Conservation (phyloP, 2,329 filamentous ascomycete genomes). For the Calonectria henricotiae region DNA sequence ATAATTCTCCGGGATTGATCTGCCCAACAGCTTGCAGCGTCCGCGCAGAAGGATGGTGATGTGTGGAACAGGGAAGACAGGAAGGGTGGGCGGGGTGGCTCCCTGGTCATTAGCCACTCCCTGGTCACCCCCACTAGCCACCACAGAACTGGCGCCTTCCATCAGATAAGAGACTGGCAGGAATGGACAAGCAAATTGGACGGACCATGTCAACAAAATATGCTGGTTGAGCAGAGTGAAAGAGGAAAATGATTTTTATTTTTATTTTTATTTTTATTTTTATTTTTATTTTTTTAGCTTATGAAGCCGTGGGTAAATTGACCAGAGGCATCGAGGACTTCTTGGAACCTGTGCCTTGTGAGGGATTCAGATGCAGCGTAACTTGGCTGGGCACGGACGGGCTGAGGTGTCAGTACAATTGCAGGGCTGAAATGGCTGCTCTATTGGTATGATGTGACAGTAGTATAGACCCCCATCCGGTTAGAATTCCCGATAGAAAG, state of each 20-base stretch:
- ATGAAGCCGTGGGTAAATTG: not conserved
- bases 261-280: no score
- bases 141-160: conserved; percentile 3
- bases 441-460: not conserved
- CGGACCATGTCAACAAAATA: not conserved
- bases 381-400: not conserved
- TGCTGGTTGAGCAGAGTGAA: no score
- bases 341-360: not conserved
- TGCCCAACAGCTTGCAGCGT: conserved; percentile 22
- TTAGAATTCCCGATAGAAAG: not conserved
- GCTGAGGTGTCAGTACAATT: not conserved
- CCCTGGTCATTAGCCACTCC: conserved; percentile 30
- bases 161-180: conserved; percentile 1
- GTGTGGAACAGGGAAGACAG: conserved; percentile 34
- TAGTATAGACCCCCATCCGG: not conserved
- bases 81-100: conserved; percentile 36
- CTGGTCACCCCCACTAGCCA: conserved; percentile 30
- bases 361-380: not conserved
- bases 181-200: conserved; percentile 1
- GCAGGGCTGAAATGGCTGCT: conserved; percentile 4
- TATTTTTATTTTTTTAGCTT: no score
- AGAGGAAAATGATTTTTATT: not conserved
- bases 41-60: conserved; percentile 32
- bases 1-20: conserved; percentile 18
- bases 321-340: not conserved